phyloP scores from a whole-genome alignment of 495 filamentous ascomycete species.

The Penicillium diatomitis region DNA sequence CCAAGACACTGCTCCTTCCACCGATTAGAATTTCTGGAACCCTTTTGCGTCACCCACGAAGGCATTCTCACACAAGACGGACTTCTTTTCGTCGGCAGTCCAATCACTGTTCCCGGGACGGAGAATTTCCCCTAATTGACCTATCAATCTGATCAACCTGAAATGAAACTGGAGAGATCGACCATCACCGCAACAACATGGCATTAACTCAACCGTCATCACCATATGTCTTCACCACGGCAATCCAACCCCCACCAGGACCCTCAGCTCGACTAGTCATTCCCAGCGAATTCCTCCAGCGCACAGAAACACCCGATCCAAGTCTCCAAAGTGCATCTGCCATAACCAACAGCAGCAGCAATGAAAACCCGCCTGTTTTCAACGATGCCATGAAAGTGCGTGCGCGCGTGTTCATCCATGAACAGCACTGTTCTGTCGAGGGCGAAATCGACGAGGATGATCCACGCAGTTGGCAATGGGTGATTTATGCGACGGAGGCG shows the following conservation, averaged over 20 bases:
- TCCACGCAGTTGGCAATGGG: conserved; percentile 68
- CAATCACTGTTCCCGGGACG: too few relatives aligned
- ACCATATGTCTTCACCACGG: background rate
- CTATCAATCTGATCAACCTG: too few relatives aligned
- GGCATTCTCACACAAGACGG: too few relatives aligned
- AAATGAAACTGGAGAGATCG: too few relatives aligned
- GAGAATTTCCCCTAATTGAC: too few relatives aligned
- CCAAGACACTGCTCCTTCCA: too few relatives aligned
- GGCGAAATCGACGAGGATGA: conserved; percentile 79
- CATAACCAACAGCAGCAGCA: background rate
- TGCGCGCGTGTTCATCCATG: conserved; percentile 63
- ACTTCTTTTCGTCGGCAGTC: too few relatives aligned
- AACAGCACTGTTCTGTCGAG: conserved; percentile 58
- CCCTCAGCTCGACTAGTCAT: conserved; percentile 9
- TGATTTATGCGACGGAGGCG: conserved; percentile 43
- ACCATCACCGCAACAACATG: background rate
- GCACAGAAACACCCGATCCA: too few relatives aligned
- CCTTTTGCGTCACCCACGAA: too few relatives aligned
- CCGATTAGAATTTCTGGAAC: too few relatives aligned
- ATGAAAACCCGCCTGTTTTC: conserved; percentile 49
- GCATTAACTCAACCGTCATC: background rate
- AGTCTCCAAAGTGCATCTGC: background rate
- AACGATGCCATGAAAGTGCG: conserved; percentile 72
- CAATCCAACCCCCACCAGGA: conserved; percentile 19
- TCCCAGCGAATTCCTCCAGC: conserved; percentile 5